Conservation (phyloP, 805 yeast genomes). For the Cyberlindnera nakhonratchasimensis region DNA sequence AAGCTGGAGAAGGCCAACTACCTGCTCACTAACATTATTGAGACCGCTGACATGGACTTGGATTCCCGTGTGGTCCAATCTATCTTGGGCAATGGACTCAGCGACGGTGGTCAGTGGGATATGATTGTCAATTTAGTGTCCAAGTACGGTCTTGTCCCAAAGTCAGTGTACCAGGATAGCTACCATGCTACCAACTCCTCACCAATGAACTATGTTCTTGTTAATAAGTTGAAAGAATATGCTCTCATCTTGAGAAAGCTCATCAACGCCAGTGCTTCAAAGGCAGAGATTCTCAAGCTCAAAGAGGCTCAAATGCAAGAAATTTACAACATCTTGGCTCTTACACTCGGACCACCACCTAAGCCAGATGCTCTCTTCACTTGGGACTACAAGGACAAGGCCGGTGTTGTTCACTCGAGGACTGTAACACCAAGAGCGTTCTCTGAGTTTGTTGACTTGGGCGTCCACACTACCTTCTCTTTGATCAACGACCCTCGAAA, state of each 20-base stretch:
- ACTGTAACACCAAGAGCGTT: slow-evolving; percentile 63
- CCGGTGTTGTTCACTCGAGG: slow-evolving; percentile 43
- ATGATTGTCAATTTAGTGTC: slow-evolving; percentile 72
- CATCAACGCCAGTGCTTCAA: slow-evolving; percentile 38
- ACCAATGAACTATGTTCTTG: slow-evolving; percentile 58
- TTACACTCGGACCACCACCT: slow-evolving; percentile 75
- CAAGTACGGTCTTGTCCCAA: slow-evolving; percentile 81
- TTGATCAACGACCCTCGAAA: slow-evolving; percentile 81
- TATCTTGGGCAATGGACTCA: slow-evolving; percentile 58
- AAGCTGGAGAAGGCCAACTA: slow-evolving; percentile 79
- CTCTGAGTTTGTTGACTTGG: slow-evolving; percentile 51
- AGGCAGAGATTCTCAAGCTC: slow-evolving; percentile 32
- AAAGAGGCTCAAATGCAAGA: slow-evolving; percentile 52
- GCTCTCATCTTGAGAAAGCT: slow-evolving; percentile 60
- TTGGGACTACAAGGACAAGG: slow-evolving; percentile 76
- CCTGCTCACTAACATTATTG: slow-evolving; percentile 68
- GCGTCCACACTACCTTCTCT: slow-evolving; percentile 53
- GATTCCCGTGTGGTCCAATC: slow-evolving; percentile 69
- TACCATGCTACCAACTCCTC: slow-evolving; percentile 46
- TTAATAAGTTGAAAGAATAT: slow-evolving; percentile 68
- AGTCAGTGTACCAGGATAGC: slow-evolving; percentile 64
- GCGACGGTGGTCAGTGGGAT: slow-evolving; percentile 86
- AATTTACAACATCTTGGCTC: slow-evolving; percentile 57
- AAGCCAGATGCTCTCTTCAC: slow-evolving; percentile 58
- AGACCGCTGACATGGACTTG: slow-evolving; percentile 59